Evolutionary conservation across 164 flowering plant species (phyloP), one percentile per base, ranked within the genome.

Genomic region (Chimonanthus salicifolius): DNA sequence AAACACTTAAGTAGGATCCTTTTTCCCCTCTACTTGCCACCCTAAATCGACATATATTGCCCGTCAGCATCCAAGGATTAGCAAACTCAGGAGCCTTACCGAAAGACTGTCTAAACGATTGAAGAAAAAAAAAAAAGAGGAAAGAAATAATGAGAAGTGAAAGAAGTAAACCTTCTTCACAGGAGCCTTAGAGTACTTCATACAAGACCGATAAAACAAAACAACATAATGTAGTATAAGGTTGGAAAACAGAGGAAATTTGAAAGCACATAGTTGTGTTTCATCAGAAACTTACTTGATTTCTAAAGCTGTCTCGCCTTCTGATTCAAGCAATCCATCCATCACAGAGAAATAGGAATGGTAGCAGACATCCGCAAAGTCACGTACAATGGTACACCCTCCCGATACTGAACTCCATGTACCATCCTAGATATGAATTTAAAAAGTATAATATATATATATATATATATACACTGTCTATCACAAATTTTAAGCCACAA

Each of bases 281-380:
- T 46, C 33, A 58, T 5, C 46, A 8, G 10, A 8, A 70, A 49
- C 10, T 16, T 71, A 79, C 79, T 73, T 80, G 74, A 80, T 72
- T 70, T 77, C 80, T 45, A 20, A 54, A 18, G 78, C 62, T 10
- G 1, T 67, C 65, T 75, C 76, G 33, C 21, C 44, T 70, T 70
- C 60, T 5, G 76, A 70, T 47, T 69, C 68, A 0, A 80, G 74
- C 72, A 76, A 70, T 11, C 54, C 74, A 72, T 80, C 80, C 78
- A 80, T 77, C 49, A 80, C 66, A 20, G 76, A 77, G 47, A 75
- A 77, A 63, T 77, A 78, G 15, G 78, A 77, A 70, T 77, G 70
- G n/a, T 64, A 73, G 62, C 63, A 75, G 51, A 80, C 71, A 70
- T 80, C 78, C 7, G 65, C 62, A 6, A 80, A 75, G 51, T 80